Base-by-base conservation (phyloP, 1,284 basidiomycete species). In the Austroboletus rostrupii region DNA sequence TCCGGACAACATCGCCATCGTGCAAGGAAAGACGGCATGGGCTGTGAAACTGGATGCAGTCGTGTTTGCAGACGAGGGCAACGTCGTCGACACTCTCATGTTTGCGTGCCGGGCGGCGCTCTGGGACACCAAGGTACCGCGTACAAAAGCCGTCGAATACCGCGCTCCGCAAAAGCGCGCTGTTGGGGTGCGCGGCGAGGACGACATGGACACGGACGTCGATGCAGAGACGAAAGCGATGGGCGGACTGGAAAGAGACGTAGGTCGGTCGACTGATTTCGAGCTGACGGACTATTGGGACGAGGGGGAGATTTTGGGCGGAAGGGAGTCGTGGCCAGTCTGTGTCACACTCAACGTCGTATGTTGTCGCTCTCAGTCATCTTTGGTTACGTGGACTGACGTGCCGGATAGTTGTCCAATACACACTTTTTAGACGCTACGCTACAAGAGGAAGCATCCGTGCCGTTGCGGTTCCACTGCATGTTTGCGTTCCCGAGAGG, bases 271-370 rank as follows among this genome's bases (percentile, higher is more conserved):
- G 10, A 83, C 83, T 5, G 90, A 92, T 63, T 92, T 92, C 60
- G 90, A 92, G 67, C 72, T 92, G 19, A 76, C 80, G 14, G 89
- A 92, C 67, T 88, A 84, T 55, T 90, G 87, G 87, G 89, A 90
- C 56, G 88, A 90, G 58, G 90, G 90, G 0, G 83, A 83, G 49
- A 67, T 72, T 6, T 63, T 92, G 38, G 73, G 70, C 43, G 80
- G 78, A 3, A 69, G 79, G 47, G 79, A 84, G 5, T 54, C 61
- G 12, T 87, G 90, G 82, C 90, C 90, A 3, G 72, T 92, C 12
- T 81, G 80, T 54, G 70, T 91, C 28, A 90, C 89, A 1, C 62
- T 91, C 49, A 90, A 91, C 56, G 55, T 90, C 28, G 88, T 90
- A 54, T 17, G 77, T 72, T 9, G 12, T 20, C 37, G 9, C 6